phyloP scores from a whole-genome alignment of 164 flowering plant genomes.

The Nelumbo lutea region DNA sequence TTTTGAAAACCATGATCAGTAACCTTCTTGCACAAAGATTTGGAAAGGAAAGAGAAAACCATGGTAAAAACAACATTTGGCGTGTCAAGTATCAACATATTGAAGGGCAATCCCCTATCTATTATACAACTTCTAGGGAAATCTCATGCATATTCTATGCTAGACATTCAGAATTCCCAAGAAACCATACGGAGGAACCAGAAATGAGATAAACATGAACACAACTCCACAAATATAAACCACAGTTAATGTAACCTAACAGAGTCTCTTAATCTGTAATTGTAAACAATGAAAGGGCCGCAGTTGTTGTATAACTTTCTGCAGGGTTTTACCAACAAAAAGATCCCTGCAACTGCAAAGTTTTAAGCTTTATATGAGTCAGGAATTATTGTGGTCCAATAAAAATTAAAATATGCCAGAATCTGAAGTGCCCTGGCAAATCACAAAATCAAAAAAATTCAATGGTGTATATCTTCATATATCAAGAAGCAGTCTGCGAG shows the following conservation, averaged over 20 bases:
- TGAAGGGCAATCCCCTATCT: too few species aligned
- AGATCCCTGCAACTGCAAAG: conserved; percentile 1
- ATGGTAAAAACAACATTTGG: too few species aligned
- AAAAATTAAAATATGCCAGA: conserved; percentile 6
- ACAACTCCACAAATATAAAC: not conserved
- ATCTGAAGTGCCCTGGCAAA: conserved; percentile 4
- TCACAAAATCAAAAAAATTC: not conserved
- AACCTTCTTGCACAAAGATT: too few species aligned
- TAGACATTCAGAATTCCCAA: too few species aligned
- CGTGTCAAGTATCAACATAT: too few species aligned
- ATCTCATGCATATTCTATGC: too few species aligned
- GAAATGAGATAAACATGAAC: too few species aligned
- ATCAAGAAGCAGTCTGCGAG: conserved; percentile 86
- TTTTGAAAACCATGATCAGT: too few species aligned
- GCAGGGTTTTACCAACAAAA: conserved; percentile 2
- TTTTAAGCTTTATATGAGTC: not conserved
- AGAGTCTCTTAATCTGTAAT: conserved; percentile 6
- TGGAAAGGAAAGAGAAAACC: too few species aligned
- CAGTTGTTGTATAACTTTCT: conserved; percentile 9
- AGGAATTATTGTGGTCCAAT: conserved; percentile 5
- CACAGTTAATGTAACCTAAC: not conserved
- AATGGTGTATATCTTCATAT: conserved; percentile 29
- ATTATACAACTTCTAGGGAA: too few species aligned
- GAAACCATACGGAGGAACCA: too few species aligned
- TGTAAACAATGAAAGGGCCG: conserved; percentile 4